These are phyloP conservation scores for Paracoccidioides brasiliensis DNA, from an alignment of 2,329 filamentous ascomycete genomes.

Conservation along the genomic window DNA sequence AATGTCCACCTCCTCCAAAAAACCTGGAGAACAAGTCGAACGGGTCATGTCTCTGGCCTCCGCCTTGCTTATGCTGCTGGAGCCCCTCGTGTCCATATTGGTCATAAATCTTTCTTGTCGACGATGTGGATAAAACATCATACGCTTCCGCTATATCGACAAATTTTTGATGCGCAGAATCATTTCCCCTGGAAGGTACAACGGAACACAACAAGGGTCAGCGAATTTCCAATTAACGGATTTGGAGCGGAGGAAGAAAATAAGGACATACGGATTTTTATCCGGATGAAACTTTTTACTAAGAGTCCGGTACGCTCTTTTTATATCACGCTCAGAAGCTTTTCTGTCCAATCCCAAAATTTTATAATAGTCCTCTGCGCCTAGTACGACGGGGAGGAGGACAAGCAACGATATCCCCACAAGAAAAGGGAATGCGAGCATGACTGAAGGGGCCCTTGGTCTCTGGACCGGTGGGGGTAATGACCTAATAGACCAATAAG, in stretches of 20 bases:
- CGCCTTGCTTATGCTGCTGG: constrained; percentile 64
- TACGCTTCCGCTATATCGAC: constrained; percentile 91
- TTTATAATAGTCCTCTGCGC: constrained; percentile 43
- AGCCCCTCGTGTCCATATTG: constrained; percentile 86
- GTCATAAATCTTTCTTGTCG: constrained; percentile 82
- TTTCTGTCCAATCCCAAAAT: constrained; percentile 66
- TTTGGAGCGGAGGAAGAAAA: neutral
- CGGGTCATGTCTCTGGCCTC: constrained; percentile 58
- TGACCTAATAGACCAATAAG: neutral
- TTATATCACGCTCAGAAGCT: constrained; percentile 77
- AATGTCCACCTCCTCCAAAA: constrained; percentile 85
- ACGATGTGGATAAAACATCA: constrained; percentile 69
- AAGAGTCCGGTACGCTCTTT: constrained; percentile 79
- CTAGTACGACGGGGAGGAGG: constrained; percentile 27
- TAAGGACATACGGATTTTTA: constrained; percentile 71
- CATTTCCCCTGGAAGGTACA: constrained; percentile 48
- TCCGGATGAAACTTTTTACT: constrained; percentile 96
- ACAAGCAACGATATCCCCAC: constrained; percentile 23
- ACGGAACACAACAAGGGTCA: neutral
- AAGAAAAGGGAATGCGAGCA: constrained; percentile 24
- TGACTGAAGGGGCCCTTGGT: constrained; percentile 9
- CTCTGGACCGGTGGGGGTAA: neutral
- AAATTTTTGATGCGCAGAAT: constrained; percentile 75
- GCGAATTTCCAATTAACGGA: neutral
- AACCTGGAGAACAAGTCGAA: constrained; percentile 95